Base-by-base conservation (phyloP, 2,329 filamentous ascomycete species). In the Mariannaea sp. region DNA sequence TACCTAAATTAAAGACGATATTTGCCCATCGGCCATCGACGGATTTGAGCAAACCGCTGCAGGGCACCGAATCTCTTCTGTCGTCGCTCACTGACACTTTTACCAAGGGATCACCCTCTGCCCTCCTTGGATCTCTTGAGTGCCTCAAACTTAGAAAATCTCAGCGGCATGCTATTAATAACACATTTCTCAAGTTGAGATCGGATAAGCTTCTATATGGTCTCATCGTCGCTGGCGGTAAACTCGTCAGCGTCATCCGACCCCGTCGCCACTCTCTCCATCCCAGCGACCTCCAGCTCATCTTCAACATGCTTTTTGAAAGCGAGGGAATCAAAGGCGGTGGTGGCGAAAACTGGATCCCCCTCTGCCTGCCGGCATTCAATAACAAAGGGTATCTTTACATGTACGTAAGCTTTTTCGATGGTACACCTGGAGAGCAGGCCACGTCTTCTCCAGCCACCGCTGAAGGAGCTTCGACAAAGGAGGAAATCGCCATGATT, bases 241-340 rank as follows among this genome's bases (percentile, higher is more conserved):
- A 89, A 65, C 86, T 99, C 5, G 94, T 99, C 60, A 97, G 92
- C 68, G 95, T 99, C 30, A 89, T 97, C 52, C 82, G 94, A 30
- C 95, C 95, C 5, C 92, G 95, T 63, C 90, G 94, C 53, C 94
- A 99, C 71, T 97, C 92, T 1, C 80, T 99, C 2, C 95, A 99
- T 65, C 94, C 95, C 0, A 93, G 92, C 58, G 94, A 99, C 69
- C 80, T 99, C 19, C 93, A 97, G 68, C 82, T 99, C 39, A 92
- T 99, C 56, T 99, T 99, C 80, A 97, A 97, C 69, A 99, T 99
- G 95, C 84, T 99, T 2, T 99, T 99, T 66, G 92, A 96, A 74
- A 94, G 93, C 2, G 90, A 91, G 42, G 89, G 90, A 36, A 88
- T 99, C 69, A 93, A 94, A 69, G 88, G 91, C 16, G 92, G 90